Conservation (phyloP, 768 basidiomycete species). For the Pisolithus microcarpus region DNA sequence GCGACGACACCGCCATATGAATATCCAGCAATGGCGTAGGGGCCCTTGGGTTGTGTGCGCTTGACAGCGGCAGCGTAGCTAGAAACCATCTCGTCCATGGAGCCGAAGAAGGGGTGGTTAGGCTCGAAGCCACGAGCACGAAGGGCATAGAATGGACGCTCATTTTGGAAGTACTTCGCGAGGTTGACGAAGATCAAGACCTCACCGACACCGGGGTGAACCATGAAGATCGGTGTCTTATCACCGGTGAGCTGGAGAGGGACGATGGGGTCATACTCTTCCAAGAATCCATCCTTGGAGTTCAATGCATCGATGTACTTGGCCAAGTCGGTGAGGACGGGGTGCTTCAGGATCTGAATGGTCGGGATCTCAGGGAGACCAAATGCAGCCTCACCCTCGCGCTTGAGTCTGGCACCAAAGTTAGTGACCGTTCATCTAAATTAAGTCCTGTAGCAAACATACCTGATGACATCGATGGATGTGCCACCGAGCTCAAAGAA, state of each 20-base stretch:
- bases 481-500: constrained; percentile 39
- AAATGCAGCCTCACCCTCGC: constrained; percentile 23
- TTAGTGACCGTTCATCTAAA: background rate
- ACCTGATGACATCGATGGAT: constrained; percentile 31
- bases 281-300: constrained; percentile 9
- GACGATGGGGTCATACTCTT: constrained; percentile 36
- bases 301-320: constrained; percentile 26
- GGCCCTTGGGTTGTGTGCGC: constrained; percentile 23
- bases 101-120: constrained; percentile 22
- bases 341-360: constrained; percentile 34
- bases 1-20: constrained; percentile 33
- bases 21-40: constrained; percentile 32
- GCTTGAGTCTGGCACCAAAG: constrained; percentile 14
- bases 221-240: constrained; percentile 38
- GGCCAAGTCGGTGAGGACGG: constrained; percentile 23
- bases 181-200: constrained; percentile 37
- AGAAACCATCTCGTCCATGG: constrained; percentile 29
- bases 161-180: constrained; percentile 33
- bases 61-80: constrained; percentile 27
- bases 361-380: constrained; percentile 28
- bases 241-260: constrained; percentile 31
- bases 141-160: constrained; percentile 33
- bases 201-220: constrained; percentile 40
- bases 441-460: background rate
- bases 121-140: constrained; percentile 34